A percentile compares a stretch with the other conserved stretches of the same genome.
Evolutionary conservation across 306 rosid species (phyloP).

Genomic region (Vigna hirtella): DNA sequence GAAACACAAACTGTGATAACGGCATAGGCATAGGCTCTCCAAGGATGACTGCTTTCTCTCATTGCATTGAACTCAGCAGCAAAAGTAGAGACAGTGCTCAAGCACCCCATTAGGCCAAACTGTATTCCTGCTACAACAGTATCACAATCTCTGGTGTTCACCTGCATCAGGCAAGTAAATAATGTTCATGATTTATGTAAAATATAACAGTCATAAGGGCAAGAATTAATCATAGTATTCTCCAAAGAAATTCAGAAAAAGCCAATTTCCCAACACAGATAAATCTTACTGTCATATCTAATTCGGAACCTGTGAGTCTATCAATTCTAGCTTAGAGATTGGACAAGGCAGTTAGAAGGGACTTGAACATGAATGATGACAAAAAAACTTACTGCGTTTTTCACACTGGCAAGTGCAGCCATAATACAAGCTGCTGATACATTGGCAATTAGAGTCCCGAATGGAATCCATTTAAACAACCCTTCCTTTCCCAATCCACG

Average conservation of each 20-base stretch:
- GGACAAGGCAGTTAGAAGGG: constrained; percentile 5
- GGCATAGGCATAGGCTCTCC: constrained; percentile 81
- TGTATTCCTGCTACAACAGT: constrained; percentile 67
- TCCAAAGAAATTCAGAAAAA: background rate
- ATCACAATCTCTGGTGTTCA: constrained; percentile 58
- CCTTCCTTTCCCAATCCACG: constrained; percentile 70
- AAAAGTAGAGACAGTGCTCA: constrained; percentile 90
- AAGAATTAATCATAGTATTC: constrained; percentile 18
- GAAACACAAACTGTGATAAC: constrained; percentile 63
- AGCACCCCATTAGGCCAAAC: constrained; percentile 81
- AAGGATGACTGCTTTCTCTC: constrained; percentile 70
- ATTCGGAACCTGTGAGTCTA: background rate
- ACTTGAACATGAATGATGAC: constrained; percentile 7
- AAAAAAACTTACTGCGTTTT: constrained; percentile 59
- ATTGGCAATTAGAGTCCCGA: constrained; percentile 86
- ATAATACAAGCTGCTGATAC: constrained; percentile 81
- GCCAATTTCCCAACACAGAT: constrained; percentile 1
- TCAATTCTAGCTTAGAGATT: background rate
- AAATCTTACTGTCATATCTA: constrained; percentile 2
- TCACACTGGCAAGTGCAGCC: constrained; percentile 73
- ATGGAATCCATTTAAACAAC: constrained; percentile 76
- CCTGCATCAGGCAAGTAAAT: constrained; percentile 57
- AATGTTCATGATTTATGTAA: background rate
- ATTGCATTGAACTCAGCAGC: constrained; percentile 83
- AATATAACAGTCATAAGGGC: background rate